Evolutionary conservation across 2,329 filamentous ascomycete genomes (phyloP).

Genomic region (Aspergillus intermedius): DNA sequence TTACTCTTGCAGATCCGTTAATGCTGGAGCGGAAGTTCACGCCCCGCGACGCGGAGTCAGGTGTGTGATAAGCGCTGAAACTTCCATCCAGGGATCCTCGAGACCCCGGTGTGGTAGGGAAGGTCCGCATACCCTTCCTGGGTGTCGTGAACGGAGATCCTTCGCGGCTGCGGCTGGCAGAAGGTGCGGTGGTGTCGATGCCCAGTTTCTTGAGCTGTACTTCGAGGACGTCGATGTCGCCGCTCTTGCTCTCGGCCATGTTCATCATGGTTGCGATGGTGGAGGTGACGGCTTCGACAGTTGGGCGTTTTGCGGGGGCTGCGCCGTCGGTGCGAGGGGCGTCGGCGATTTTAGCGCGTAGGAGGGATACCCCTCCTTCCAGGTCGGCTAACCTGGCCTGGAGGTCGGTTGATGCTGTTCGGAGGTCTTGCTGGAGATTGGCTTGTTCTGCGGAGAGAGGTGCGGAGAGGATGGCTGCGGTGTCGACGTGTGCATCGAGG

Average conservation of each 20-base stretch:
- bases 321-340: constrained; percentile 46
- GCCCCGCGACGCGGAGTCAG: constrained; percentile 30
- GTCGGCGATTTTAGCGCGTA: constrained; percentile 70
- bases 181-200: constrained; percentile 32
- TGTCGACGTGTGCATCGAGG: constrained; percentile 63
- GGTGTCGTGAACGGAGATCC: constrained; percentile 34
- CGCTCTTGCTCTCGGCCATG: constrained; percentile 86
- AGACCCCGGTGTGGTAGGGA: constrained; percentile 35
- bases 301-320: constrained; percentile 55
- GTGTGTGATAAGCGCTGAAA: constrained; percentile 34
- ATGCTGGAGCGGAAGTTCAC: constrained; percentile 29
- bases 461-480: constrained; percentile 60
- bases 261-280: constrained; percentile 89
- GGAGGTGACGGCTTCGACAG: constrained; percentile 82
- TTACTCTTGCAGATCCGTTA: constrained; percentile 28
- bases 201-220: constrained; percentile 71
- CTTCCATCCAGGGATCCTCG: constrained; percentile 27
- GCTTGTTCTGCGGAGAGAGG: constrained; percentile 80
- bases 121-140: constrained; percentile 24
- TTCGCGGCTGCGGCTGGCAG: constrained; percentile 29
- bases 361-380: constrained; percentile 71
- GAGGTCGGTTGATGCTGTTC: constrained; percentile 66
- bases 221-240: constrained; percentile 85
- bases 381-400: constrained; percentile 68
- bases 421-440: constrained; percentile 74